phyloP scores from a whole-genome alignment of 768 basidiomycete species.

The Grammothele lineata region DNA sequence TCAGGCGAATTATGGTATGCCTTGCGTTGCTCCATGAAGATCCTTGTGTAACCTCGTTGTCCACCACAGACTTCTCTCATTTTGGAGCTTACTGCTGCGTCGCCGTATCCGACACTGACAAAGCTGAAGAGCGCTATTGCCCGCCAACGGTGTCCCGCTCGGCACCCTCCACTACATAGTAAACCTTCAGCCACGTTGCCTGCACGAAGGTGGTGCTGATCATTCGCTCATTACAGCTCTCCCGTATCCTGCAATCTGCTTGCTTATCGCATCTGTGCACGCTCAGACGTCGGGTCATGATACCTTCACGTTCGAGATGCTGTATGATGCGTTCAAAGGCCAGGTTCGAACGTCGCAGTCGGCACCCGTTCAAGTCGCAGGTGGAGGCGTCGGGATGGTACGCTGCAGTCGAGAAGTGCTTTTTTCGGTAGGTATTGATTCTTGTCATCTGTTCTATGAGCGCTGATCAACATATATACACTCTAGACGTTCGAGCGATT shows the following conservation, averaged over 20 bases:
- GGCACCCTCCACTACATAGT: slow-evolving; percentile 54
- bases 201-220: too few relatives aligned
- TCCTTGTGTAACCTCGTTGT: too few relatives aligned
- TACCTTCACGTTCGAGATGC: slow-evolving; percentile 87
- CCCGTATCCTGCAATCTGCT: slow-evolving; percentile 74
- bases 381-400: slow-evolving; percentile 72
- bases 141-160: slow-evolving; percentile 55
- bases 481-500: slow-evolving; percentile 76
- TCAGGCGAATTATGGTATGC: slow-evolving; percentile 56
- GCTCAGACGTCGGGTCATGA: slow-evolving; percentile 71
- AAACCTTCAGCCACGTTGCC: slow-evolving; percentile 21
- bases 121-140: slow-evolving; percentile 36
- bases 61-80: slow-evolving; percentile 3
- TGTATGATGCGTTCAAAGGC: slow-evolving; percentile 72
- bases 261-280: slow-evolving; percentile 84
- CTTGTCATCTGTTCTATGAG: not conserved
- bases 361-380: slow-evolving; percentile 71
- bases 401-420: slow-evolving; percentile 61
- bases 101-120: slow-evolving; percentile 50
- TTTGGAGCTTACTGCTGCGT: slow-evolving; percentile 40
- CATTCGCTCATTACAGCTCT: slow-evolving; percentile 34
- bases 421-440: slow-evolving; percentile 48
- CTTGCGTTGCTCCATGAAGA: too few relatives aligned
- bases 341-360: slow-evolving; percentile 69
- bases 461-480: not conserved